A percentile compares a stretch with the other conserved stretches of the same genome.
Evolutionary conservation across 257 asterid genomes (phyloP).

Genomic region (Lycium ferocissimum): DNA sequence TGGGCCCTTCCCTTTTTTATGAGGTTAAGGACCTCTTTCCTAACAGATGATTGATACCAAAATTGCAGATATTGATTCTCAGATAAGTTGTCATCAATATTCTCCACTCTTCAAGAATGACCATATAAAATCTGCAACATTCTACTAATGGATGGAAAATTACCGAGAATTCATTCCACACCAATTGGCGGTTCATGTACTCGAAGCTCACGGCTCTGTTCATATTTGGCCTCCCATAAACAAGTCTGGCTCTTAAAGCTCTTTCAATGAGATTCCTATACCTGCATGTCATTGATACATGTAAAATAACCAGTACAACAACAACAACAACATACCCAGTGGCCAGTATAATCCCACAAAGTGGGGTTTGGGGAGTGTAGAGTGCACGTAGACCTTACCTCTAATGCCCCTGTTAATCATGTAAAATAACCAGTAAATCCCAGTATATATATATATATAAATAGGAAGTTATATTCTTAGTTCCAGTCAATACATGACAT

Average conservation of each 20-base stretch:
- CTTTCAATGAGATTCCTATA: slow-evolving; percentile 88
- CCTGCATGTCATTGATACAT: slow-evolving; percentile 50
- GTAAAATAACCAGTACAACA: no score
- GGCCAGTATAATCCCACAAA: no score
- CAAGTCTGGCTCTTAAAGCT: slow-evolving; percentile 83
- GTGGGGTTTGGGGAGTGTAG: no score
- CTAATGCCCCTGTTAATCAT: no score
- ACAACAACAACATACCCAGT: no score
- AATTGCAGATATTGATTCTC: not conserved
- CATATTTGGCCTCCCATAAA: slow-evolving; percentile 86
- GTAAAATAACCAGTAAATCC: slow-evolving; percentile 23
- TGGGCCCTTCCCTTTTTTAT: not conserved
- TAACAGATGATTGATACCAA: not conserved
- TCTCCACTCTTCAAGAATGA: not conserved
- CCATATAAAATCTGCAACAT: not conserved
- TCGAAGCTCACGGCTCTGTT: slow-evolving; percentile 94
- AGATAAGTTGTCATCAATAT: not conserved
- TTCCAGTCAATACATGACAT: not conserved
- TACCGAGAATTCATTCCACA: slow-evolving; percentile 96
- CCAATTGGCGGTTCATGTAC: slow-evolving; percentile 91
- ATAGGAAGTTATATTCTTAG: not conserved
- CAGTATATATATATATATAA: no score
- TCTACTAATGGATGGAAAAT: slow-evolving; percentile 35
- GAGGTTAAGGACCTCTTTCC: not conserved
- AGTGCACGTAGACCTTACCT: no score